Evolutionary conservation across 306 rosid species (phyloP), one percentile per base, ranked within the genome.

Genomic region (Crataegus laevigata): DNA sequence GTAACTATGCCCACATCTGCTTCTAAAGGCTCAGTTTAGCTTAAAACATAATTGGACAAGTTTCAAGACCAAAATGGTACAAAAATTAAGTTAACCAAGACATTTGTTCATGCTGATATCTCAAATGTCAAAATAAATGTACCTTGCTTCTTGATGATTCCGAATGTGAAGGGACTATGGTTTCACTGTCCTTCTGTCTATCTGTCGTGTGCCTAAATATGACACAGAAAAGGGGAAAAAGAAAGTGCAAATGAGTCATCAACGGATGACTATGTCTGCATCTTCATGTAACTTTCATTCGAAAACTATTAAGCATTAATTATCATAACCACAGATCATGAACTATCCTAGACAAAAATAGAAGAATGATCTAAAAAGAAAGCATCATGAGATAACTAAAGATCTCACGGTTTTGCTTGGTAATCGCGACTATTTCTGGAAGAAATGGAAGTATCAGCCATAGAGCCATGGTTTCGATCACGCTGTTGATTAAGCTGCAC

Each of bases 101-200:
- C 77, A 36, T 67, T 26, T 74, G 52, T 64, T 42, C 12, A 80
- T 52, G 63, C 29, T 73, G 50, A 55, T 71, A 61, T 55, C 65
- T 62, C 65, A 66, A 45, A 15, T 34, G 59, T 50, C 38, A 70
- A 52, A 32, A 64, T 29, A 57, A 52, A 82, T 64, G 85, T 86
- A 94, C 98, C 98, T 94, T 87, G 82, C 74, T 93, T 79, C 80
- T 85, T 67, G 91, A 88, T 75, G 70, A 68, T 78, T 84, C 89
- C 78, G 72, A 34, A 75, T 78, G 85, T 66, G 85, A 69, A 72
- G 83, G 43, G 77, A 70, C 82, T 28, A 74, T 19, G 62, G 63
- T 81, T 82, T 87, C 98, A 75, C 79, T 63, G 75, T 83, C 75
- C 69, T 82, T 87, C 61, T 74, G 74, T 82, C 80, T 90, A 59